phyloP scores from a whole-genome alignment of 2,329 filamentous ascomycete species.

The Echinosphaeria canescens region DNA sequence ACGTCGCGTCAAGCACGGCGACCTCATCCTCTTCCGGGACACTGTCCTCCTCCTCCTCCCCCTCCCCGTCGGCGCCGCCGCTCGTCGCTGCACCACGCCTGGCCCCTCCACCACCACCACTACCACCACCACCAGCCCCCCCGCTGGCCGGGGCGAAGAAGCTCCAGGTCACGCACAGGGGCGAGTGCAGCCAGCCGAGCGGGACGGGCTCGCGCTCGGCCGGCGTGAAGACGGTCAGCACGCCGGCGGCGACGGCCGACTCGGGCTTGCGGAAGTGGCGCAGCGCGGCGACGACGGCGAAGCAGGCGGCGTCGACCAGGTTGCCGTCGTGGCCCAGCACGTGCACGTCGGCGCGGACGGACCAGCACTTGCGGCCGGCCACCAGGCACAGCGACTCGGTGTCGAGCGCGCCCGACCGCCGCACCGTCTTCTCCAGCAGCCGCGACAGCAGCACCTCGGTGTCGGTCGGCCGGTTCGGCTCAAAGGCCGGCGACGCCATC shows the following conservation, averaged over 20 bases:
- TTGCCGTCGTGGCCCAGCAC: slow-evolving; percentile 83
- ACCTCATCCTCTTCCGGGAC: slow-evolving; percentile 50
- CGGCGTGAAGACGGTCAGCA: slow-evolving; percentile 63
- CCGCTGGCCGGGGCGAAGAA: too few relatives aligned
- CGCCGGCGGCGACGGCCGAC: slow-evolving; percentile 65
- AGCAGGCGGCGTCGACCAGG: slow-evolving; percentile 65
- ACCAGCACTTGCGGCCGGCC: slow-evolving; percentile 80
- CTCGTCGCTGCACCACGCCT: too few relatives aligned
- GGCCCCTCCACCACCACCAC: too few relatives aligned
- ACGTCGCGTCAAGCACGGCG: slow-evolving; percentile 48
- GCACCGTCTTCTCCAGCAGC: slow-evolving; percentile 82
- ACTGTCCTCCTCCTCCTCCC: too few relatives aligned
- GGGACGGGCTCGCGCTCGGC: slow-evolving; percentile 80
- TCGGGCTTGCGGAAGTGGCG: slow-evolving; percentile 86
- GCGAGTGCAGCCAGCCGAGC: slow-evolving; percentile 77
- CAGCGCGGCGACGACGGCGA: slow-evolving; percentile 72
- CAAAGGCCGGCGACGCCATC: slow-evolving; percentile 80
- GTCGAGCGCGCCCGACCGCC: slow-evolving; percentile 78
- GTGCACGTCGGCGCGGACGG: slow-evolving; percentile 77
- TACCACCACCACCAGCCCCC: too few relatives aligned
- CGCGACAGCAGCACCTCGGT: slow-evolving; percentile 72
- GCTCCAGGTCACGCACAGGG: slow-evolving; percentile 77
- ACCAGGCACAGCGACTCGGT: slow-evolving; percentile 91
- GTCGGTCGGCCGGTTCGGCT: slow-evolving; percentile 65
- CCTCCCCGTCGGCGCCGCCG: too few relatives aligned